phyloP scores from a whole-genome alignment of 306 rosid genomes.

The Rosa lucieae region DNA sequence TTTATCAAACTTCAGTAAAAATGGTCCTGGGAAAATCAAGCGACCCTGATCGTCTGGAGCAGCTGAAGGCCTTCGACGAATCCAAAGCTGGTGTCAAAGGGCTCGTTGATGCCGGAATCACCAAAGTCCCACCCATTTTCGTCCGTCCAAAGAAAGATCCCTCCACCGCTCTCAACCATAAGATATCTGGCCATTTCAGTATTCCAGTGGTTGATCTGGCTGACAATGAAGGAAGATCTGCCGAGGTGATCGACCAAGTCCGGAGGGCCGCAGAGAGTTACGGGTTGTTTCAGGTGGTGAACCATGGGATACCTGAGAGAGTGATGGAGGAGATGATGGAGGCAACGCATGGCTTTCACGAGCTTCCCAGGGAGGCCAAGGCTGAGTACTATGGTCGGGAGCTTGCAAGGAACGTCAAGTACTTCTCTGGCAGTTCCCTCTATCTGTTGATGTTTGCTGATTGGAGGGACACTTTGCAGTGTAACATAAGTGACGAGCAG shows the following conservation, averaged over 20 bases:
- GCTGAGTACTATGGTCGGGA: conserved; percentile 37
- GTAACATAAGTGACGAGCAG: conserved; percentile 30
- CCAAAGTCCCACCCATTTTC: conserved; percentile 44
- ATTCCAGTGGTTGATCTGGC: conserved; percentile 33
- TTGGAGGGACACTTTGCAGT: conserved; percentile 50
- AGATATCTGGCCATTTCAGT: background rate
- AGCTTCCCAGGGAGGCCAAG: conserved; percentile 38
- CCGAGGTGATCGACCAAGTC: conserved; percentile 20
- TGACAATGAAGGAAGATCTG: background rate
- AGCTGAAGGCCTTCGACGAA: conserved; percentile 46
- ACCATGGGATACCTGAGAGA: conserved; percentile 34
- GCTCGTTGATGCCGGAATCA: conserved; percentile 42
- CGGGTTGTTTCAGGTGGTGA: conserved; percentile 53
- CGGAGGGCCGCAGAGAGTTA: conserved; percentile 31
- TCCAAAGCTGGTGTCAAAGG: conserved; percentile 52
- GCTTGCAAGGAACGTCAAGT: conserved; percentile 33
- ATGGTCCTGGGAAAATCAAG: background rate
- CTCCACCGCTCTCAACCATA: background rate
- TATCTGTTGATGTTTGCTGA: conserved; percentile 36
- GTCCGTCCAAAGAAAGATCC: conserved; percentile 5
- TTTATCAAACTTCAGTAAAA: too few species aligned
- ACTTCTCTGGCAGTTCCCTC: conserved; percentile 21
- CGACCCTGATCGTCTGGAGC: conserved; percentile 16
- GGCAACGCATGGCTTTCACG: conserved; percentile 47
- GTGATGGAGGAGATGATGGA: conserved; percentile 31